Percentiles rank a stretch among this genome's conserved stretches.
Evolutionary conservation across 2,329 filamentous ascomycete genomes (phyloP).

Genomic region (Fusarium bactridioides): DNA sequence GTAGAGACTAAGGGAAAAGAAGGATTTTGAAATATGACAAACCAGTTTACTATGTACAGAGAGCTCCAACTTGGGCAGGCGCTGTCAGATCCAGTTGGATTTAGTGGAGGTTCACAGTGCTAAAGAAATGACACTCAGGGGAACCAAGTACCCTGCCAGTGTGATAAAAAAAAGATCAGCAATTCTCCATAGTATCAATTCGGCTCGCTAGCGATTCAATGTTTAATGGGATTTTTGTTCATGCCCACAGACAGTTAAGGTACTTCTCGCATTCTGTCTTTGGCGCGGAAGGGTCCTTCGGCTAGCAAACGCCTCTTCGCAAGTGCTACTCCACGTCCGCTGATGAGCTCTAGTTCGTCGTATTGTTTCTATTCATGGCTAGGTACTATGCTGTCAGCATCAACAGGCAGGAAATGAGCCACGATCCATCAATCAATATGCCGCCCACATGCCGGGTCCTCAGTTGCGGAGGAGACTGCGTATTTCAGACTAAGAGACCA

Average conservation of each 20-base stretch:
- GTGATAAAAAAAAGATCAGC: constrained; percentile 20
- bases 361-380: constrained; percentile 33
- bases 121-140: constrained; percentile 6
- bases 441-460: constrained; percentile 7
- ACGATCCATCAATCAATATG: neutral
- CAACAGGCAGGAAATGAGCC: constrained; percentile 1
- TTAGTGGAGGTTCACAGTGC: constrained; percentile 25
- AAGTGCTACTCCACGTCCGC: constrained; percentile 14
- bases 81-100: constrained; percentile 20
- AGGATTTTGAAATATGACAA: constrained; percentile 6
- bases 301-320: neutral
- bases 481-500: neutral
- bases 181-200: constrained; percentile 4
- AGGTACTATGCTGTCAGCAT: neutral
- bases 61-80: constrained; percentile 19
- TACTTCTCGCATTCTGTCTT: neutral
- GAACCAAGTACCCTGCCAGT: constrained; percentile 9
- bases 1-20: neutral
- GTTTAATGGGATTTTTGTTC: neutral
- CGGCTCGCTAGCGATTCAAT: neutral
- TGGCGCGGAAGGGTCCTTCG: constrained; percentile 6
- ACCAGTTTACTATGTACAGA: neutral
- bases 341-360: constrained; percentile 1
- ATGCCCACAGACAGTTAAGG: neutral
- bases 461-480: constrained; percentile 4